Conservation (phyloP, 129 eudicot species). For the Arctium minus region DNA sequence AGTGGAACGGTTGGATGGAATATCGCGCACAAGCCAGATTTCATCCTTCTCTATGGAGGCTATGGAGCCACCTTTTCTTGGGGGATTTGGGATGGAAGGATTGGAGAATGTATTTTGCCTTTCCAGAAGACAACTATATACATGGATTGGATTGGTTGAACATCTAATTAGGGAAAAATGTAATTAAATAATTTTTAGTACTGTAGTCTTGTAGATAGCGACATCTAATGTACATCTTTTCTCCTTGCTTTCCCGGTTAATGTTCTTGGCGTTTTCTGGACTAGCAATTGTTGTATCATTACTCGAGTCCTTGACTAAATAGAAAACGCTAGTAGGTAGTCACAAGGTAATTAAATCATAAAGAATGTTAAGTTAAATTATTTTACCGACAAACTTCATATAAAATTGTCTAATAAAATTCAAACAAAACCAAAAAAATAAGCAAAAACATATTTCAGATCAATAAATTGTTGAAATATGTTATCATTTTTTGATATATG, state of each 20-base stretch:
- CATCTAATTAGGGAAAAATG: slow-evolving; percentile 28
- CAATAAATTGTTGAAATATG: no score
- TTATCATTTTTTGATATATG: no score
- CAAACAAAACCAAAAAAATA: no score
- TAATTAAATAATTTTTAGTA: slow-evolving; percentile 32
- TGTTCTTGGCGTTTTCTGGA: slow-evolving; percentile 22
- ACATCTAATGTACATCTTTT: slow-evolving; percentile 39
- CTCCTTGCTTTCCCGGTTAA: slow-evolving; percentile 26
- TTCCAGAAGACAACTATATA: slow-evolving; percentile 43
- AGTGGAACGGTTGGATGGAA: slow-evolving; percentile 43
- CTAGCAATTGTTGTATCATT: not conserved
- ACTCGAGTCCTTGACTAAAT: slow-evolving; percentile 15
- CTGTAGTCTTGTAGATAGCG: slow-evolving; percentile 37
- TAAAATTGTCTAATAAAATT: no score
- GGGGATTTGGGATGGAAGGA: slow-evolving; percentile 76
- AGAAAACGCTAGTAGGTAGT: not conserved
- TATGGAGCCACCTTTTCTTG: slow-evolving; percentile 60
- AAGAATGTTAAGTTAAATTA: no score
- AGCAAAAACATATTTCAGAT: no score
- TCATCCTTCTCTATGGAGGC: slow-evolving; percentile 74
- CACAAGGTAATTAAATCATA: no score
- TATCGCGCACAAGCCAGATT: slow-evolving; percentile 67
- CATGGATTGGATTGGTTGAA: slow-evolving; percentile 55
- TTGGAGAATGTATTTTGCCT: slow-evolving; percentile 50
- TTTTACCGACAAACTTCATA: no score